Base-by-base conservation (phyloP, 371 early-diverging fungal genomes). In the Mortierella sp. region DNA sequence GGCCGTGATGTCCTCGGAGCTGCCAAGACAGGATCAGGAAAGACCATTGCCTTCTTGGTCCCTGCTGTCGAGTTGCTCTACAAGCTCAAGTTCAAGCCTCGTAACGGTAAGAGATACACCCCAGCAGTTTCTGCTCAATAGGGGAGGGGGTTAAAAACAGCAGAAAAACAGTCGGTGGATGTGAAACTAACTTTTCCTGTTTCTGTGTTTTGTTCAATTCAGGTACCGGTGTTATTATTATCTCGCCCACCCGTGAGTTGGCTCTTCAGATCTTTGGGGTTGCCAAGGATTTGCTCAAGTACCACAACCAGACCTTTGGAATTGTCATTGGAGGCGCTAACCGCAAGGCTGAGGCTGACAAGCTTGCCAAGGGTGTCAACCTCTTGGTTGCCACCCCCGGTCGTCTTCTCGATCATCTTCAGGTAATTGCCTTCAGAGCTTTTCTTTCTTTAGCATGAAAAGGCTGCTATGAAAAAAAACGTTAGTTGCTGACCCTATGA, bases 201-300 rank as follows among this genome's bases (percentile, higher is more conserved):
- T 6, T 1, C 69, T 21, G 46, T 57, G 48, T 69, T 44, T 74
- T 79, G 73, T 21, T 74, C 34, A 21, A 26, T 16, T 76, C 69
- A 90, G 90, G 97, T 74, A 98, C 99, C 1, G 99, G 99, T 73
- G 95, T 97, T 31, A 89, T 99, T 71, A 93, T 99, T 77, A 98
- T 99, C 74, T 95, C 99, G 14, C 99, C 99, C 28, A 99, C 99
- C 54, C 95, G 99, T 87, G 99, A 99, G 91, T 93, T 99, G 73
- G 99, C 99, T 48, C 91, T 99, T 75, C 99, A 99, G 89, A 99
- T 99, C 81, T 98, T 97, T 89, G 98, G 98, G 31, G 99, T 99
- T 51, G 97, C 98, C 37, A 96, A 97, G 79, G 98, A 98, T 57
- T 92, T 99, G 57, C 88, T 97, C 78, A 94, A 96, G 88, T 94